Base-by-base conservation (phyloP, 768 basidiomycete genomes). In the Boletus bicolor region DNA sequence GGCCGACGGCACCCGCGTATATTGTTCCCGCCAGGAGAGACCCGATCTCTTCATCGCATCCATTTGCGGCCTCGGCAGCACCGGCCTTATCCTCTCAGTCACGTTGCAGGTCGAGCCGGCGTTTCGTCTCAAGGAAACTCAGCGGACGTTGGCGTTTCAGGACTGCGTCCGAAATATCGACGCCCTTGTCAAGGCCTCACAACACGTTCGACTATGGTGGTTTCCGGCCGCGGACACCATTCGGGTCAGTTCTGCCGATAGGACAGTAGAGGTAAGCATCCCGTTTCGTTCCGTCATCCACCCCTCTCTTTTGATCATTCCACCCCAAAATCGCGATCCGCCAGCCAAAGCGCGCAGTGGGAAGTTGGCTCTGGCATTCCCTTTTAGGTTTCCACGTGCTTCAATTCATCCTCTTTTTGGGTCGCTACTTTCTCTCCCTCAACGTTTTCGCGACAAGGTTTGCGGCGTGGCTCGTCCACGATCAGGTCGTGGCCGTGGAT, bases 131-230 rank as follows among this genome's bases (percentile, higher is more conserved):
- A 82, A 80, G 63, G 93, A 97, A 65, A 71, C 77, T 0, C 87
- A 88, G 60, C 78, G 80, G 55, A 78, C 84, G 14, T 67, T 82
- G 35, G 60, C 75, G 11, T 91, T 95, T 63, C 82, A 84, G 39
- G 75, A 83, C n/a, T 81, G 83, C 59, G 65, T 91, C 51, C 62
- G 71, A 30, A 72, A 77, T 51, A 65, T 92, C n/a, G 82, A 88
- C 54, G 56, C 69, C 3, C 68, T 90, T 48, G 82, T 78, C 30
- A 65, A 63, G 48, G 76, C 84, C n/a, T 85, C 90, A 2, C 83
- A 99, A 71, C 93, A 97, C 68, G 89, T 91, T n/a, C 79, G 93
- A 17, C 79, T 93, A 17, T 97, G 92, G 91, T 99, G 95, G 95
- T 96, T 86, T 73, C 93, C 95, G 3, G 85, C 89, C 47, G 79